phyloP scores from a whole-genome alignment of 352 stramenopile species.

The Globisporangium sylvaticum region DNA sequence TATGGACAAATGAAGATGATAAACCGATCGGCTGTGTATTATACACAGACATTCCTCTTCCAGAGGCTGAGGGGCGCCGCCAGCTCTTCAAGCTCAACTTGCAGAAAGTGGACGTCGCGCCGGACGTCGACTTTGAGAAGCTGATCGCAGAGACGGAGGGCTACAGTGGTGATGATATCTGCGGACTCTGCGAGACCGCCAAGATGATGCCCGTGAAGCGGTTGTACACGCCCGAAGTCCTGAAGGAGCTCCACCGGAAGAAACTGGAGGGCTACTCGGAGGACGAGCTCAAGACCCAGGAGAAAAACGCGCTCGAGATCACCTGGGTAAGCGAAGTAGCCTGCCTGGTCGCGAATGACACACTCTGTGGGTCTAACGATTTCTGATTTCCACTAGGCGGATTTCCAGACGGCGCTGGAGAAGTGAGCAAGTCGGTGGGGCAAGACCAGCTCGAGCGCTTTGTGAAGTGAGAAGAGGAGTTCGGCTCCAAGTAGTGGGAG shows the following conservation, averaged over 20 bases:
- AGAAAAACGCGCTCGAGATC: constrained; percentile 58
- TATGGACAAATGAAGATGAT: background rate
- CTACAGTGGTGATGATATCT: constrained; percentile 60
- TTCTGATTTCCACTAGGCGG: constrained; percentile 19
- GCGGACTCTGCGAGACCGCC: constrained; percentile 57
- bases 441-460: constrained; percentile 75
- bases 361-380: background rate
- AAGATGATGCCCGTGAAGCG: constrained; percentile 83
- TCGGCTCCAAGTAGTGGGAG: constrained; percentile 70
- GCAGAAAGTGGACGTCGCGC: constrained; percentile 66
- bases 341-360: too few relatives aligned
- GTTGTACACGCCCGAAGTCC: constrained; percentile 64
- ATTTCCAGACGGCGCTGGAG: constrained; percentile 63
- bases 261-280: constrained; percentile 52
- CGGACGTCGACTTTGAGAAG: constrained; percentile 73
- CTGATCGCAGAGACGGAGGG: constrained; percentile 68
- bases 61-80: constrained; percentile 44
- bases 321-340: constrained; percentile 27
- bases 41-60: constrained; percentile 44
- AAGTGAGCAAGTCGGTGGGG: constrained; percentile 85
- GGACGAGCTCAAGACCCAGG: constrained; percentile 47
- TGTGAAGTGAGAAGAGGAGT: constrained; percentile 73
- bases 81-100: constrained; percentile 80
- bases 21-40: background rate
- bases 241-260: constrained; percentile 53